A percentile compares a stretch with the other conserved stretches of the same genome.
Evolutionary conservation across 2,329 filamentous ascomycete genomes (phyloP).

Genomic region (Graphium sp.): DNA sequence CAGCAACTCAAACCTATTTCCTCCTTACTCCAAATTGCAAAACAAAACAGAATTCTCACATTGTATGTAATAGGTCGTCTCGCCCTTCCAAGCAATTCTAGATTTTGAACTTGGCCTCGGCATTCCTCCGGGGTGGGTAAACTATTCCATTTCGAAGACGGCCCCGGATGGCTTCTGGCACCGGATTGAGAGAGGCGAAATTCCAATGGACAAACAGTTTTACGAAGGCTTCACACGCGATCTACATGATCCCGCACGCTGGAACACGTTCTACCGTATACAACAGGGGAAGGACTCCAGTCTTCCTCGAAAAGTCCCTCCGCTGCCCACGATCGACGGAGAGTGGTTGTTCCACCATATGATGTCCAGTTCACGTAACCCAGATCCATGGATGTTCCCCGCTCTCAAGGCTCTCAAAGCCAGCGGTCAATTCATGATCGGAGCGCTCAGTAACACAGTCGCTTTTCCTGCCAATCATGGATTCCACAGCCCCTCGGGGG

Average conservation of each 20-base stretch:
- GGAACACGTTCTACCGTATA: conserved; percentile 45
- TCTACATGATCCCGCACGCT: conserved; percentile 47
- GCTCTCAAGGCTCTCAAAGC: conserved; percentile 54
- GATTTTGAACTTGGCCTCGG: conserved; percentile 66
- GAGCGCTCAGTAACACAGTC: conserved; percentile 78
- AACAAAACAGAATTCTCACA: conserved; percentile 7
- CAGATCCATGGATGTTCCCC: conserved; percentile 80
- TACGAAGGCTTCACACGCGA: conserved; percentile 63
- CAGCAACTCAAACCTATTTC: not conserved
- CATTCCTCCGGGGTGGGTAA: conserved; percentile 82
- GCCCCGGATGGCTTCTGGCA: conserved; percentile 77
- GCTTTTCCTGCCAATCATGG: conserved; percentile 64
- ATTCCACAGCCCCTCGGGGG: no score
- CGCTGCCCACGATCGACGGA: conserved; percentile 57
- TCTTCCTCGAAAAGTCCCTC: conserved; percentile 28
- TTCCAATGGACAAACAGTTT: conserved; percentile 57
- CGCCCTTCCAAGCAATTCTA: conserved; percentile 83
- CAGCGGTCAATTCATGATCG: conserved; percentile 52
- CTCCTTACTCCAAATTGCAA: conserved; percentile 1
- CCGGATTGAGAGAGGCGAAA: conserved; percentile 67
- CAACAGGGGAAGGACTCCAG: conserved; percentile 23
- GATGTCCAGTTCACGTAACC: conserved; percentile 56
- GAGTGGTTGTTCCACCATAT: conserved; percentile 77
- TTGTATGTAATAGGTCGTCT: conserved; percentile 49
- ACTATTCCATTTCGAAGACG: conserved; percentile 69